These are phyloP conservation scores for Mrakia blollopis DNA, from an alignment of 768 basidiomycete species.

Conservation along the genomic window DNA sequence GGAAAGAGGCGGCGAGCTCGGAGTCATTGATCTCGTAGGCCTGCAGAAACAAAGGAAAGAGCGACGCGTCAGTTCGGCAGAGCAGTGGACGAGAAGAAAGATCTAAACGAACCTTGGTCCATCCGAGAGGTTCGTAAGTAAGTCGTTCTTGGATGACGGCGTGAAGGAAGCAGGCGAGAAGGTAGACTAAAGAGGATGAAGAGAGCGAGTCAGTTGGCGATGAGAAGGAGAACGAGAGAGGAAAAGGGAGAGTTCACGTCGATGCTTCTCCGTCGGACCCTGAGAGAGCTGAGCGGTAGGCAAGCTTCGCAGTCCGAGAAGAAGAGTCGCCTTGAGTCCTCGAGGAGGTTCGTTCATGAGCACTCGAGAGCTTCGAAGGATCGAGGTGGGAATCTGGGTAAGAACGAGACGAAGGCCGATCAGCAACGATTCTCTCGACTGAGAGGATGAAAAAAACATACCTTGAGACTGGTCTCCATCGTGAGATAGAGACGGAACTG, in stretches of 20 bases:
- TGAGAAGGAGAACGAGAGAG: not conserved
- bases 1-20: constrained; percentile 87
- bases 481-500: constrained; percentile 96
- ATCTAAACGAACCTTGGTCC: constrained; percentile 59
- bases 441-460: not conserved
- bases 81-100: not conserved
- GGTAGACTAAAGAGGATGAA: constrained; percentile 40
- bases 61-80: not conserved
- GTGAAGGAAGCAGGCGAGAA: constrained; percentile 93
- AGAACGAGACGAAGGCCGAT: not conserved
- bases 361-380: constrained; percentile 88
- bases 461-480: constrained; percentile 69
- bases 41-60: constrained; percentile 18
- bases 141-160: constrained; percentile 94
- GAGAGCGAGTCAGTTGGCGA: not conserved
- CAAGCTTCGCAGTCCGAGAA: constrained; percentile 73
- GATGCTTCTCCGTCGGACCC: constrained; percentile 87
- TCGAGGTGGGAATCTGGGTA: constrained; percentile 67
- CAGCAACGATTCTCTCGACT: not conserved
- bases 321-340: constrained; percentile 90
- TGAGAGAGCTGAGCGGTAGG: constrained; percentile 61
- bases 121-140: constrained; percentile 90
- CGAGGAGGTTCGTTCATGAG: constrained; percentile 99
- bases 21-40: constrained; percentile 98
- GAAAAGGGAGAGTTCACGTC: constrained; percentile 57